Percentiles rank a stretch among this genome's conserved stretches.
These are phyloP conservation scores for Platanthera zijinensis DNA, from an alignment of 106 monocot species.

Conservation along the genomic window DNA sequence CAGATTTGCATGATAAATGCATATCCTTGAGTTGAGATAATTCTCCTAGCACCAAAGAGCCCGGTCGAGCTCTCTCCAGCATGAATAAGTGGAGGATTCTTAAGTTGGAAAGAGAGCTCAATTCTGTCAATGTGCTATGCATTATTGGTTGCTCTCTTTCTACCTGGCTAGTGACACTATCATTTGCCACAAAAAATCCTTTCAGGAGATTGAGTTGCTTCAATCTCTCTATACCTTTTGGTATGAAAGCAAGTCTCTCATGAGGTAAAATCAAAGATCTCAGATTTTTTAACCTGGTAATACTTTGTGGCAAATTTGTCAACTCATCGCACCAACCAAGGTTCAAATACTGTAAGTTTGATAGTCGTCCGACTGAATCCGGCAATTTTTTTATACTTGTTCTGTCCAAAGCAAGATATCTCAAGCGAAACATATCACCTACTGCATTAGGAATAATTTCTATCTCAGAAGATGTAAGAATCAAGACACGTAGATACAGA, in stretches of 20 bases:
- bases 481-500: slow-evolving; percentile 16
- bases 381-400: slow-evolving; percentile 21
- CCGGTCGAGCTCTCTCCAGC: slow-evolving; percentile 20
- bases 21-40: not conserved
- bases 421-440: slow-evolving; percentile 24
- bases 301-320: slow-evolving; percentile 11
- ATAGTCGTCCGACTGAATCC: slow-evolving; percentile 24
- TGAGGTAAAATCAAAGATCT: slow-evolving; percentile 7
- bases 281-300: slow-evolving; percentile 15
- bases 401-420: slow-evolving; percentile 17
- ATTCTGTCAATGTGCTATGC: slow-evolving; percentile 19
- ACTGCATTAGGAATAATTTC: slow-evolving; percentile 16
- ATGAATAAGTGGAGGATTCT: slow-evolving; percentile 12
- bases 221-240: slow-evolving; percentile 22
- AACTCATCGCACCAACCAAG: slow-evolving; percentile 12
- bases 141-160: not conserved
- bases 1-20: not conserved
- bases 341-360: slow-evolving; percentile 25
- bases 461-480: slow-evolving; percentile 10
- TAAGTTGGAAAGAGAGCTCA: slow-evolving; percentile 16
- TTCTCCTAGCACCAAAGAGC: not conserved
- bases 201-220: slow-evolving; percentile 16
- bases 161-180: not conserved
- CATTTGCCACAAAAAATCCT: slow-evolving; percentile 22
- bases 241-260: slow-evolving; percentile 16